phyloP scores from a whole-genome alignment of 2,329 filamentous ascomycete species.

The Metarhizium sp. region DNA sequence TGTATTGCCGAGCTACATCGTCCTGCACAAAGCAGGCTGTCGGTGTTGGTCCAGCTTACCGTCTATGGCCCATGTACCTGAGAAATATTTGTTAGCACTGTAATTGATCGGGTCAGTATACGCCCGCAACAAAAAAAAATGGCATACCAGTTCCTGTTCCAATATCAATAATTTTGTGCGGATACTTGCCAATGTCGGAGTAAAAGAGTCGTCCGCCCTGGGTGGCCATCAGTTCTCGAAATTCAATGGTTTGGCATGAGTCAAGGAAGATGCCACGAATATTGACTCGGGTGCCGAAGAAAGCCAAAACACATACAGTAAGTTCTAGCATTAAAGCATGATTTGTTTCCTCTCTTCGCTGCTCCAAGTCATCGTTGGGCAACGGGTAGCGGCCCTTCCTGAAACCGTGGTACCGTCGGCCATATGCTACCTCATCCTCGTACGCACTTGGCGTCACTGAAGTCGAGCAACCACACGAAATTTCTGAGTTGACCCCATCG shows the following conservation, averaged over 20 bases:
- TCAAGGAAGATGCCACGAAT: not conserved
- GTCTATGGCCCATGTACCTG: slow-evolving; percentile 45
- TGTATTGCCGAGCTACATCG: not conserved
- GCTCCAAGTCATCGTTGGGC: slow-evolving; percentile 36
- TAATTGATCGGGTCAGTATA: not conserved
- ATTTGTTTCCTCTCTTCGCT: slow-evolving; percentile 34
- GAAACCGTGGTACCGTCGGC: slow-evolving; percentile 33
- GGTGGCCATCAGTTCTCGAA: not conserved
- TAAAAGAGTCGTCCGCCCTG: slow-evolving; percentile 29
- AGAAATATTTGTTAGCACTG: not conserved
- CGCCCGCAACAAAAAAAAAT: not conserved
- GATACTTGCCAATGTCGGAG: slow-evolving; percentile 28
- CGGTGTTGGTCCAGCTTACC: slow-evolving; percentile 17
- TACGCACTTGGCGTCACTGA: slow-evolving; percentile 24
- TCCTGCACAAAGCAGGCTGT: not conserved
- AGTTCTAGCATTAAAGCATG: slow-evolving; percentile 37
- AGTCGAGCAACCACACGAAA: slow-evolving; percentile 19
- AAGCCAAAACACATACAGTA: slow-evolving; percentile 16
- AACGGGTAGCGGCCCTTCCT: slow-evolving; percentile 34
- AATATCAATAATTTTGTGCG: slow-evolving; percentile 35
- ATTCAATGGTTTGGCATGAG: not conserved
- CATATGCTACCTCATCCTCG: slow-evolving; percentile 23
- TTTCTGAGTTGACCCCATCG: slow-evolving; percentile 14
- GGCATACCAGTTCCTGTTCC: slow-evolving; percentile 38
- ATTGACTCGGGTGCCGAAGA: not conserved